A percentile compares a stretch with the other conserved stretches of the same genome.
Evolutionary conservation across 2,329 filamentous ascomycete species (phyloP).

Genomic region (Elsinoe batatas): DNA sequence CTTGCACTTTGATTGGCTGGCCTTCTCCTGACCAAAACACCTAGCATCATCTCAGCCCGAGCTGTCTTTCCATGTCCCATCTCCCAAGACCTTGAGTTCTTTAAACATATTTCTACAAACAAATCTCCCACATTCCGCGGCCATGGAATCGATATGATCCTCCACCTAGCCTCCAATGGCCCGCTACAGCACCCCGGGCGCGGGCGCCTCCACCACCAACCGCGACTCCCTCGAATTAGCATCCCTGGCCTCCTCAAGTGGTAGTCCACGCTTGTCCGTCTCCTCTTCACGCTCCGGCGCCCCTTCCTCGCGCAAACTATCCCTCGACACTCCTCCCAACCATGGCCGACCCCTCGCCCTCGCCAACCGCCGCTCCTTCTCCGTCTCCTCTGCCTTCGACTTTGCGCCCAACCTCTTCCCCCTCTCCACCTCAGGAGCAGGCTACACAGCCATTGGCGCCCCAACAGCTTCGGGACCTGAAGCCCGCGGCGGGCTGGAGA

Average conservation of each 20-base stretch:
- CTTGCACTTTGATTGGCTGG: too few relatives aligned
- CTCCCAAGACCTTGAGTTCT: too few relatives aligned
- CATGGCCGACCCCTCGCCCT: constrained; percentile 25
- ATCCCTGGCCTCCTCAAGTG: constrained; percentile 79
- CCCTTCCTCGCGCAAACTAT: constrained; percentile 84
- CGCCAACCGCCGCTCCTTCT: constrained; percentile 59
- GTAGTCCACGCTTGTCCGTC: constrained; percentile 54
- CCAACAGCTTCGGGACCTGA: constrained; percentile 51
- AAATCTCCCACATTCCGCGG: too few relatives aligned
- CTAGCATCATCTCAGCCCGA: too few relatives aligned
- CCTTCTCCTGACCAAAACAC: too few relatives aligned
- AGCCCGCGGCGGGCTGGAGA: constrained; percentile 56
- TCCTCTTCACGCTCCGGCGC: constrained; percentile 71
- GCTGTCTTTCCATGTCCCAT: too few relatives aligned
- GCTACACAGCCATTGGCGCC: constrained; percentile 76
- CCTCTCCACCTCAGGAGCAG: constrained; percentile 62
- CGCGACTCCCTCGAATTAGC: constrained; percentile 96
- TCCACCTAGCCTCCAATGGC: background rate
- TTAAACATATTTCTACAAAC: too few relatives aligned
- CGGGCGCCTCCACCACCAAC: constrained; percentile 26
- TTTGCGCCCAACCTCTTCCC: constrained; percentile 91
- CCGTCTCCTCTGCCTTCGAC: constrained; percentile 87
- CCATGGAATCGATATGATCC: constrained; percentile 2
- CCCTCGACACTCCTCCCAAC: constrained; percentile 52
- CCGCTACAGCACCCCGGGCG: background rate